Evolutionary conservation across 805 yeast species (phyloP).

Genomic region (Cyberlindnera amylophila): DNA sequence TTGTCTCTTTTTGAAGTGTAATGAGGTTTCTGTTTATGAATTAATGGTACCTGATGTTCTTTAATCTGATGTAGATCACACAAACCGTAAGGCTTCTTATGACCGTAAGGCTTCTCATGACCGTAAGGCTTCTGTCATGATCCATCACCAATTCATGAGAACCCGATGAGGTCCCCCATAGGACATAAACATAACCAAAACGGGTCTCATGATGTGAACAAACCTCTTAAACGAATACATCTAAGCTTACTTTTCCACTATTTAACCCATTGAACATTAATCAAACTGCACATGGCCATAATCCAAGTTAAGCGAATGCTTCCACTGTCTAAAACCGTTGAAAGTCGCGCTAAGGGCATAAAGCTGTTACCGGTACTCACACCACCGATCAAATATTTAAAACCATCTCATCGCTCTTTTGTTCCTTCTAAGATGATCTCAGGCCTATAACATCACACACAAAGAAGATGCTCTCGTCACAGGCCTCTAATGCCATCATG

Average conservation of each 20-base stretch:
- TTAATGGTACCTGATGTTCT: conserved; percentile 8
- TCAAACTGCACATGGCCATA: no score
- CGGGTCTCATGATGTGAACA: no score
- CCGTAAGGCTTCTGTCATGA: no score
- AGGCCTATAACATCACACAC: not conserved
- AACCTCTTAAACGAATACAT: no score
- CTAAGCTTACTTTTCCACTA: no score
- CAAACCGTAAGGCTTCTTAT: no score
- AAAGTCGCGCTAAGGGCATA: conserved; percentile 14
- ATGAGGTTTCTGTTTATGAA: conserved; percentile 2
- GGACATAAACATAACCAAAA: no score
- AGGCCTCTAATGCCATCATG: conserved; percentile 61
- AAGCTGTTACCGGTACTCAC: conserved; percentile 5
- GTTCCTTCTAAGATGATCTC: not conserved
- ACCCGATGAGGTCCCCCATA: no score
- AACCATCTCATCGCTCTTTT: not conserved
- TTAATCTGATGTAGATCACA: not conserved
- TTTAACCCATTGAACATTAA: no score
- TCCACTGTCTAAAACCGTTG: no score
- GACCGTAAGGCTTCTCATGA: no score
- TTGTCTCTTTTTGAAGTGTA: conserved; percentile 6
- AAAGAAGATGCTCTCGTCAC: conserved; percentile 36
- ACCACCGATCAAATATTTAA: not conserved
- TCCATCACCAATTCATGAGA: no score
- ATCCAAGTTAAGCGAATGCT: conserved; percentile 1